Evolutionary conservation across 305 asterid genomes (phyloP).

Genomic region (Fraxinus angustifolia): DNA sequence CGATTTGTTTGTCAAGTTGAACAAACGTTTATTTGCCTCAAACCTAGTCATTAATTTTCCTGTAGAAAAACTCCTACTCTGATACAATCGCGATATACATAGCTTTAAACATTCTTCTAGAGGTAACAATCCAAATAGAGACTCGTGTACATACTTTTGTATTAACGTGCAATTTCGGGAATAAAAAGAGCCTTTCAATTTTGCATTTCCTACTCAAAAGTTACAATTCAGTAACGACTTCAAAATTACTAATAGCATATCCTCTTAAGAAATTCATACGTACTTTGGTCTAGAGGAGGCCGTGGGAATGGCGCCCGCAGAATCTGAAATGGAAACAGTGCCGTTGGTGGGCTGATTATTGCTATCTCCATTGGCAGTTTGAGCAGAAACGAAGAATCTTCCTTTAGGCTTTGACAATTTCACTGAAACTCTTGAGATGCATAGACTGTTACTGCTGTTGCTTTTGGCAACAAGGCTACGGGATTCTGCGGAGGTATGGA

Average conservation of each 20-base stretch:
- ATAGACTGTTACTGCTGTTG: background rate
- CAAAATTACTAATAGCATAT: background rate
- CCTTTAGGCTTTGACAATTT: slow-evolving; percentile 24
- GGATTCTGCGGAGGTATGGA: slow-evolving; percentile 21
- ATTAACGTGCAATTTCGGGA: background rate
- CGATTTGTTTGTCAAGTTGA: background rate
- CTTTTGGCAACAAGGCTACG: slow-evolving; percentile 19
- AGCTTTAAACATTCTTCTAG: background rate
- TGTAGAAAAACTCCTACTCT: background rate
- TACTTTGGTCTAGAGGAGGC: slow-evolving; percentile 39
- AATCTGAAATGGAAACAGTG: slow-evolving; percentile 33
- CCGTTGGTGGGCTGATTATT: slow-evolving; percentile 29
- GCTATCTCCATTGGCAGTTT: slow-evolving; percentile 34
- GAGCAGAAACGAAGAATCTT: slow-evolving; percentile 42
- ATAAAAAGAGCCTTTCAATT: background rate
- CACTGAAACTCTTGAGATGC: slow-evolving; percentile 12
- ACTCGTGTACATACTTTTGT: background rate
- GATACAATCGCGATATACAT: background rate
- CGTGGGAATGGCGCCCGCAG: slow-evolving; percentile 31
- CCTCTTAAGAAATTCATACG: background rate
- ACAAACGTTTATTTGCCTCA: background rate
- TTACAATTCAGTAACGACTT: background rate
- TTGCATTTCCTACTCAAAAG: background rate
- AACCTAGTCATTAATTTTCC: background rate
- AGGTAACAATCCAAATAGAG: background rate